Evolutionary conservation across 2,329 filamentous ascomycete species (phyloP), one percentile per base, ranked within the genome.

Genomic region (Zopfia rhizophila): DNA sequence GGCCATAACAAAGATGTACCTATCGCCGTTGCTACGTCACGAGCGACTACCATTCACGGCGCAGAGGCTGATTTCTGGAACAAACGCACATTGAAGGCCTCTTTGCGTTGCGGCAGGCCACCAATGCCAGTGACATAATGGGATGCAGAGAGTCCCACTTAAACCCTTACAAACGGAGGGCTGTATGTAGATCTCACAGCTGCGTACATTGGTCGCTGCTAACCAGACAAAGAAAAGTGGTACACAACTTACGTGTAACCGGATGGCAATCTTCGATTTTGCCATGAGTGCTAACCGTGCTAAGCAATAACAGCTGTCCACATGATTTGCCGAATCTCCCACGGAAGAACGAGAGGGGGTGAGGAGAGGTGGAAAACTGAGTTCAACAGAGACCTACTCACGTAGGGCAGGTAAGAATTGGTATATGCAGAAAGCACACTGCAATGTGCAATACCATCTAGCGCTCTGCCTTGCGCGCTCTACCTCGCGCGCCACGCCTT

Each of bases 171-270:
- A 27, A n/a, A 8, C n/a, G n/a, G 24, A 8, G 24, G 24, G 24
- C 8, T 27, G 8, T 8, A 39, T 27, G 35, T 28, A 11, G 42
- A 39, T 45, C 42, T 18, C 4, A 37, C 16, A 27, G 42, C 42
- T 31, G 33, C 28, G 38, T 24, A 36, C 31, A 14, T 19, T 31
- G 39, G 14, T 10, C 37, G 22, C 42, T 32, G 51, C 51, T 55
- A 55, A 30, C 43, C 33, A 23, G 17, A 48, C 36, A 46, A 38
- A 49, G 38, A 14, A 49, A 40, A 32, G 17, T 47, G n/a, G n/a
- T n/a, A n/a, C n/a, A 22, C 29, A 29, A 22, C 38, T 42, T 31
- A 45, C 31, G 32, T 47, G 48, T 47, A 52, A 44, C 44, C 45
- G 44, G 48, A 30, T 5, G 14, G 13, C 8, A 30, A 31, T 25